Base-by-base conservation (phyloP, 805 yeast genomes). In the Saturnispora zaruensis region DNA sequence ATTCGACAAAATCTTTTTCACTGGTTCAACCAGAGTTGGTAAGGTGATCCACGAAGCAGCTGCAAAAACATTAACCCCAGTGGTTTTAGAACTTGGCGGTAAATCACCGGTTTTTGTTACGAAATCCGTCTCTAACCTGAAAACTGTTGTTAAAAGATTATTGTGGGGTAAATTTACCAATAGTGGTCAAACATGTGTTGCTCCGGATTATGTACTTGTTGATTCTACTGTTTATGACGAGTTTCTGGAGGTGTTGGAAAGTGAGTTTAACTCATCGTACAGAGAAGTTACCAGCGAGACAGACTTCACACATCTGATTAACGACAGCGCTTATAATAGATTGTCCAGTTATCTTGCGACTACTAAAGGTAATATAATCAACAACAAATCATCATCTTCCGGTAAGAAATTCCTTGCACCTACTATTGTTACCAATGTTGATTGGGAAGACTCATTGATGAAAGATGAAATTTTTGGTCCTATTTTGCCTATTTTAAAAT, bases 171-270 rank as follows among this genome's bases (percentile, higher is more conserved):
- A 83, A 57, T 83, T 82, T 61, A 67, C 78, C 30, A 91, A 88
- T 62, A 78, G 85, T 16, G 98, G 98, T 16, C 98, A 90, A 69
- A 81, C 93, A 2, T 90, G 97, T 70, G 85, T 87, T 37, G 86
- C 96, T 8, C 84, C 90, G 7, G 98, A 91, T 67, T 90, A 88
- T 60, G 68, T 84, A 5, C 59, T 87, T 42, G 84, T 81, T n/a
- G 87, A 84, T 51, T 77, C 73, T 50, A 64, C 72, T 3, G 66
- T 81, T 21, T 78, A 81, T 59, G 76, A 70, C 25, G 68, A 76
- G 54, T 76, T 86, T 46, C 66, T 79, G 6, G 13, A 13, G 2
- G 45, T 40, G 16, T 16, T 47, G 8, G 43, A 49, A 20, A 16
- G 38, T 5, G 44, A 51, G n/a, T 44, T 47, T 23, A 70, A 66